A percentile compares a stretch with the other conserved stretches of the same genome.
Conservation (phyloP, 495 filamentous ascomycete species). For the Aspergillus diversus region DNA sequence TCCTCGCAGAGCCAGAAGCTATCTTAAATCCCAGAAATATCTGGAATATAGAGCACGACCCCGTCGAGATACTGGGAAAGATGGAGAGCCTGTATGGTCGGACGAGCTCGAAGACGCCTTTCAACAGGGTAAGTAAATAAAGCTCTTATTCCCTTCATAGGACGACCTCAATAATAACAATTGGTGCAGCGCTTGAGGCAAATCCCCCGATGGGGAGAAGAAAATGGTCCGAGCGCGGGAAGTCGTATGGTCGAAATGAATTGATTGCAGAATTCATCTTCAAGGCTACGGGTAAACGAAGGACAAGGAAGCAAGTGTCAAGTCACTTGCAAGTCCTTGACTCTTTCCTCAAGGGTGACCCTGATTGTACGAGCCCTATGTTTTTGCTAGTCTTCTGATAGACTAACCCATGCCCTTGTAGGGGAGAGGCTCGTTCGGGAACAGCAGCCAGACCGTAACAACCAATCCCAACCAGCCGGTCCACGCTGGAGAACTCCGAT, state of each 20-base stretch:
- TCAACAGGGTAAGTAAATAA: constrained; percentile 70
- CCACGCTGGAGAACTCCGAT: constrained; percentile 47
- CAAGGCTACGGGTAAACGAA: constrained; percentile 64
- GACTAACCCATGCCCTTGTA: constrained; percentile 11
- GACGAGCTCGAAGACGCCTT: constrained; percentile 85
- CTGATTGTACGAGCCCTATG: constrained; percentile 43
- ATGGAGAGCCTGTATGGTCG: constrained; percentile 73
- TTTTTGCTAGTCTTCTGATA: background rate
- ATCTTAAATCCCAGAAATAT: constrained; percentile 54
- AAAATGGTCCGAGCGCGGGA: constrained; percentile 73
- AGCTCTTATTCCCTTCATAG: background rate
- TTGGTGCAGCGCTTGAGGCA: constrained; percentile 68
- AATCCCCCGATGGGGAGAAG: constrained; percentile 81
- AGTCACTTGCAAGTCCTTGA: constrained; percentile 98
- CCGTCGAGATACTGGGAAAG: constrained; percentile 56
- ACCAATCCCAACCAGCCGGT: constrained; percentile 37
- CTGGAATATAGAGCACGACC: constrained; percentile 71
- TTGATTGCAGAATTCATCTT: constrained; percentile 83
- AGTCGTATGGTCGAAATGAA: constrained; percentile 86
- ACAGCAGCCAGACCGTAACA: constrained; percentile 40
- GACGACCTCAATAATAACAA: background rate
- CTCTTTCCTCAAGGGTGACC: constrained; percentile 69
- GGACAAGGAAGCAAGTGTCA: constrained; percentile 86
- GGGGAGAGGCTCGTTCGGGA: constrained; percentile 52
- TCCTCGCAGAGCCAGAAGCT: constrained; percentile 43